These are phyloP conservation scores for Dioscorea zingiberensis DNA, from an alignment of 106 monocot genomes.

Conservation along the genomic window DNA sequence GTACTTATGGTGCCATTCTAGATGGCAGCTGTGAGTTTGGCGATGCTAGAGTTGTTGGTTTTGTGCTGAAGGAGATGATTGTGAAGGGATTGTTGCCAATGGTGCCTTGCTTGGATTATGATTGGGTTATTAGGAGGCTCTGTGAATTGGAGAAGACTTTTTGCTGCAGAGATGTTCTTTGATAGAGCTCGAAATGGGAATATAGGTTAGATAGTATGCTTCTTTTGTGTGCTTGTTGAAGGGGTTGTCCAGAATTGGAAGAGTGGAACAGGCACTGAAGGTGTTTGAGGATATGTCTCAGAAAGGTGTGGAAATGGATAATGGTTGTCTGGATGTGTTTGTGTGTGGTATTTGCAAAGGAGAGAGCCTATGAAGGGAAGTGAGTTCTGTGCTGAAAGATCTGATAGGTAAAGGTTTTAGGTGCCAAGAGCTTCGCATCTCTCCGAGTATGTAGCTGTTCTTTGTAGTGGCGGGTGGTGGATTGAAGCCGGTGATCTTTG, in stretches of 20 bases:
- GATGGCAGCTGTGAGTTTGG: conserved; percentile 28
- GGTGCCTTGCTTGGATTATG: conserved; percentile 29
- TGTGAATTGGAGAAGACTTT: conserved; percentile 21
- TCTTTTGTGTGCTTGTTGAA: conserved; percentile 16
- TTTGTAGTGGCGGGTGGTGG: conserved; percentile 21
- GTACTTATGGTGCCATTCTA: conserved; percentile 25
- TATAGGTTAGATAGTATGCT: conserved; percentile 1
- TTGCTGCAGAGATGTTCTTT: conserved; percentile 32
- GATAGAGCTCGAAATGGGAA: conserved; percentile 9
- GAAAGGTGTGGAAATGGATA: conserved; percentile 8
- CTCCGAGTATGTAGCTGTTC: conserved; percentile 25
- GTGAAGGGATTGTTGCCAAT: conserved; percentile 23
- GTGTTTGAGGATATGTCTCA: conserved; percentile 17
- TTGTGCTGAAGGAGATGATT: conserved; percentile 28
- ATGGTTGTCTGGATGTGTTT: conserved; percentile 16
- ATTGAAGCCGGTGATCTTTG: conserved; percentile 28
- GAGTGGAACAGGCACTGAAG: conserved; percentile 17
- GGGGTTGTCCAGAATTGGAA: conserved; percentile 17
- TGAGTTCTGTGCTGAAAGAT: conserved; percentile 17
- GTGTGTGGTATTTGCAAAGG: conserved; percentile 27
- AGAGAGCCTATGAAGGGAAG: conserved; percentile 23
- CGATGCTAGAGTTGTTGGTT: conserved; percentile 3
- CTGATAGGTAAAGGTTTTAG: conserved; percentile 15
- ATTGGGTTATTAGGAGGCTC: conserved; percentile 17
- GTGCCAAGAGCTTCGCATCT: conserved; percentile 9